These are phyloP conservation scores for Vaccinium macrocarpon DNA, from an alignment of 148 eudicot species.

Conservation along the genomic window DNA sequence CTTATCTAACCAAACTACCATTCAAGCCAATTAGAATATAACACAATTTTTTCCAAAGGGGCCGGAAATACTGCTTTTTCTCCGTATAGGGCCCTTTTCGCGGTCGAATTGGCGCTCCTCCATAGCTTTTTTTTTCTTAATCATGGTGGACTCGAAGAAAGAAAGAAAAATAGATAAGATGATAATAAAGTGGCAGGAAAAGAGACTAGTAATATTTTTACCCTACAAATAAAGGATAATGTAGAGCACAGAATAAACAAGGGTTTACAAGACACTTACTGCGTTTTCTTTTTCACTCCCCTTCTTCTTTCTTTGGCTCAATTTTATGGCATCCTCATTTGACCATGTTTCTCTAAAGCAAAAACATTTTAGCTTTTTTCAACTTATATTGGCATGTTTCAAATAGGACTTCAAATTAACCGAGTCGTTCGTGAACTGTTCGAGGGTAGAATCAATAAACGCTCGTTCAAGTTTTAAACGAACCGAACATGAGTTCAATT, in stretches of 20 bases:
- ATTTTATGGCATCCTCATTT: constrained; percentile 4
- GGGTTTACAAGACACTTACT: neutral
- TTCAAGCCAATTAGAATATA: neutral
- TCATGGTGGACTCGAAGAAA: constrained; percentile 18
- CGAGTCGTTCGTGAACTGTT: too few species aligned
- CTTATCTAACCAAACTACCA: neutral
- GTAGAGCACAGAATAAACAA: constrained; percentile 9
- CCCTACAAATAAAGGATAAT: constrained; percentile 19
- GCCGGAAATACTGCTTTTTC: neutral
- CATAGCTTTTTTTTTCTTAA: constrained; percentile 9
- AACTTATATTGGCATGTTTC: too few species aligned
- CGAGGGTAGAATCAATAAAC: too few species aligned
- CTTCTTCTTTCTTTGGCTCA: neutral
- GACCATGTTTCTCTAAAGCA: neutral
- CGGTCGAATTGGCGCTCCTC: constrained; percentile 6
- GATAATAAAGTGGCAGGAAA: constrained; percentile 20
- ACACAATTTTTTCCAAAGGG: neutral
- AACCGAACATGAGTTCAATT: too few species aligned
- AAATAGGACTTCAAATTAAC: too few species aligned
- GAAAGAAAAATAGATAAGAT: constrained; percentile 22
- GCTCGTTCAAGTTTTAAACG: too few species aligned
- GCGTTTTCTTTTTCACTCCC: neutral
- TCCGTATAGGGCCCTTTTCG: constrained; percentile 5
- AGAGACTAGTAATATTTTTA: constrained; percentile 8
- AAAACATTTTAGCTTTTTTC: neutral